Evolutionary conservation across 2,329 filamentous ascomycete species (phyloP).

Genomic region (Ilyonectria sp.): DNA sequence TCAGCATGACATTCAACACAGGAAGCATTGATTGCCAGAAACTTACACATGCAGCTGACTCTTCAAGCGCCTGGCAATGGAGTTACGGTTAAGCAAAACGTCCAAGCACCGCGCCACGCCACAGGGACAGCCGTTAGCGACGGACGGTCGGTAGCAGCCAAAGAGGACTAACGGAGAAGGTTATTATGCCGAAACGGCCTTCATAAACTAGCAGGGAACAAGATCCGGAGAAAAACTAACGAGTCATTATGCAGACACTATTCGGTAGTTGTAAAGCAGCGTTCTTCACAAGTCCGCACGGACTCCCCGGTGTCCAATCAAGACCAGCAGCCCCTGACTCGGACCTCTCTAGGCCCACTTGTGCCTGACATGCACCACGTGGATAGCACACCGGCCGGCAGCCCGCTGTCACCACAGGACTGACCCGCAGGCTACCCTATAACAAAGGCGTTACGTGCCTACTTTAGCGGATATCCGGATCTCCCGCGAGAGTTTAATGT

Average conservation of each 20-base stretch:
- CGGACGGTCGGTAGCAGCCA: neutral
- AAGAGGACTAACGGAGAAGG: neutral
- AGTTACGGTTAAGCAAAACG: neutral
- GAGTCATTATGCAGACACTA: conserved; percentile 7
- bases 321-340: conserved; percentile 33
- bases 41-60: neutral
- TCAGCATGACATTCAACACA: neutral
- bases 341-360: conserved; percentile 21
- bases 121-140: neutral
- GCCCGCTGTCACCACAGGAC: conserved; percentile 1
- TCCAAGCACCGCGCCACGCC: neutral
- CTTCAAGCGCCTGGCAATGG: neutral
- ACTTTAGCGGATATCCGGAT: neutral
- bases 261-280: conserved; percentile 15
- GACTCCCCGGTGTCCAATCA: conserved; percentile 33
- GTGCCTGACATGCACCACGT: conserved; percentile 43
- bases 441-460: conserved; percentile 7
- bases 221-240: neutral
- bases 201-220: neutral
- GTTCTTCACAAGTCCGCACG: conserved; percentile 9
- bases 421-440: conserved; percentile 23
- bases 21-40: neutral
- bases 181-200: neutral
- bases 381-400: conserved; percentile 27
- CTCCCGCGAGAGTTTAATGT: neutral